phyloP scores from a whole-genome alignment of 441 rosid genomes.

The Codiaeum variegatum region DNA sequence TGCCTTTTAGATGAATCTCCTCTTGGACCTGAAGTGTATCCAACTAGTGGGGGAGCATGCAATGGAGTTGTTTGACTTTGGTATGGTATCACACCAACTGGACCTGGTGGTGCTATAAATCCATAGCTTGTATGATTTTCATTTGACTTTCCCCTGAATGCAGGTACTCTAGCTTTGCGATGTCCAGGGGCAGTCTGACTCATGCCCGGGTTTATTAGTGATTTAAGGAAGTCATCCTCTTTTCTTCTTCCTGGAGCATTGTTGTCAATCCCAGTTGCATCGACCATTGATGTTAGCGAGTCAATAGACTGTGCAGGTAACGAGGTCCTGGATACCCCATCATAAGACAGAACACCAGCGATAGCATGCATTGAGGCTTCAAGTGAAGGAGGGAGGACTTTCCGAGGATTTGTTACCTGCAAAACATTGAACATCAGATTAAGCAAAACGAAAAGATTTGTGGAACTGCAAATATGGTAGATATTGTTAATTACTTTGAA shows the following conservation, averaged over 20 bases:
- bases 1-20: slow-evolving; percentile 36
- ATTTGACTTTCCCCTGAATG: slow-evolving; percentile 18
- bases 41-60: slow-evolving; percentile 22
- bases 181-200: slow-evolving; percentile 8
- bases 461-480: not conserved
- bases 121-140: slow-evolving; percentile 19
- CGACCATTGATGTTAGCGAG: slow-evolving; percentile 42
- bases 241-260: slow-evolving; percentile 20
- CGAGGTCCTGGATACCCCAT: slow-evolving; percentile 51
- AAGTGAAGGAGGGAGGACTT: slow-evolving; percentile 61
- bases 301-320: slow-evolving; percentile 36
- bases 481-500: slow-evolving; percentile 64
- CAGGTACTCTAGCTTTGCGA: slow-evolving; percentile 21
- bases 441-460: slow-evolving; percentile 9
- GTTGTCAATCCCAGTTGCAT: slow-evolving; percentile 40
- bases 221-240: slow-evolving; percentile 42
- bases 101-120: slow-evolving; percentile 9
- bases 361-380: slow-evolving; percentile 57
- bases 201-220: slow-evolving; percentile 24
- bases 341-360: slow-evolving; percentile 57
- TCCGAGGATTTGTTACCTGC: slow-evolving; percentile 63
- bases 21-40: slow-evolving; percentile 25
- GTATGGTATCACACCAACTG: slow-evolving; percentile 12
- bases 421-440: slow-evolving; percentile 20
- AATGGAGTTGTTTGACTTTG: slow-evolving; percentile 13